Evolutionary conservation across 2,329 filamentous ascomycete species (phyloP).

Genomic region (Elsinoe batatas): DNA sequence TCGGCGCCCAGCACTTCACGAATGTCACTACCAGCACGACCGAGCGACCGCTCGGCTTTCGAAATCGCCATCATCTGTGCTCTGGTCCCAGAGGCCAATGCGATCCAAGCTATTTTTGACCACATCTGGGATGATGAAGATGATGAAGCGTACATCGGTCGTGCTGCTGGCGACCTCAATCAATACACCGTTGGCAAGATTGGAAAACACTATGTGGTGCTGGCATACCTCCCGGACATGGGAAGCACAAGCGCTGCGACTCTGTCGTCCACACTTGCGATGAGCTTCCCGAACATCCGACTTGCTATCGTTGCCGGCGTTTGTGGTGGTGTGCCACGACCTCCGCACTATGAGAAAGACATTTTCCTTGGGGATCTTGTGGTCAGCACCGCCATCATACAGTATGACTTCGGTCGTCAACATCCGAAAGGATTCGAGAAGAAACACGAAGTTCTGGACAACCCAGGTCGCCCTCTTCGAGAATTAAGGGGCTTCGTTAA

Average conservation of each 20-base stretch:
- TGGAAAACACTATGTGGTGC: conserved; percentile 17
- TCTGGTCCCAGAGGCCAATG: conserved; percentile 15
- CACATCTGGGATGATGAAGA: conserved; percentile 7
- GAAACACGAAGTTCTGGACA: conserved; percentile 18
- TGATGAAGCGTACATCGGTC: background rate
- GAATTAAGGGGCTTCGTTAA: conserved; percentile 19
- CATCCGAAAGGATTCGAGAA: conserved; percentile 19
- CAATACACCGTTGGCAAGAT: conserved; percentile 19
- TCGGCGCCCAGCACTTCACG: no score
- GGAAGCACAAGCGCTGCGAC: conserved; percentile 16
- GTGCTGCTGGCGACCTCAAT: conserved; percentile 16
- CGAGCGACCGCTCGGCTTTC: conserved; percentile 12
- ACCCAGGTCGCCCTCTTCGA: conserved; percentile 16
- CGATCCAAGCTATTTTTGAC: conserved; percentile 16
- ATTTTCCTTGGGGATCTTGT: conserved; percentile 26
- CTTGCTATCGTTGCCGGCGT: conserved; percentile 20
- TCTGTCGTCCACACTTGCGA: conserved; percentile 13
- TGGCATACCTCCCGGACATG: conserved; percentile 17
- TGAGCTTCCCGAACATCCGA: conserved; percentile 18
- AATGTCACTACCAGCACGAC: no score
- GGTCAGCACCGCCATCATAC: conserved; percentile 22
- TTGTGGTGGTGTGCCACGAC: conserved; percentile 16
- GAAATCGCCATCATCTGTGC: conserved; percentile 19
- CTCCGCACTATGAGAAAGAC: background rate
- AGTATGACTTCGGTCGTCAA: conserved; percentile 25